These are phyloP conservation scores for Colletotrichum incanum DNA, from an alignment of 2,329 filamentous ascomycete species.

Conservation along the genomic window DNA sequence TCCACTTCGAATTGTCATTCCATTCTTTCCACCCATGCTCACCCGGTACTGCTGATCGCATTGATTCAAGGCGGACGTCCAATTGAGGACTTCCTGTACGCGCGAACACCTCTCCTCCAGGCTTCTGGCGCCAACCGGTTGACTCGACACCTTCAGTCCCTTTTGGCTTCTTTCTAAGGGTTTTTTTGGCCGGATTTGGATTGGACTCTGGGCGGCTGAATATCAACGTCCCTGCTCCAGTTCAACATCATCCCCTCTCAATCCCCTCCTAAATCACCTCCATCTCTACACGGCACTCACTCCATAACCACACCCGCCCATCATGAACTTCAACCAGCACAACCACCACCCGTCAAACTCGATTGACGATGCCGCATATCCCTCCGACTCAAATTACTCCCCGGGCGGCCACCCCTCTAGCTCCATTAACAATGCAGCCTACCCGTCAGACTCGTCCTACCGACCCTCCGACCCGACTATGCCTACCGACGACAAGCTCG, in stretches of 20 bases:
- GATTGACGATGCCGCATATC: slow-evolving; percentile 34
- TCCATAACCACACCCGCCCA: slow-evolving; percentile 10
- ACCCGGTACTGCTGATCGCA: neutral
- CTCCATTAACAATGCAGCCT: slow-evolving; percentile 42
- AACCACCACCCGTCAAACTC: slow-evolving; percentile 31
- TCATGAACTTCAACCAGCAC: slow-evolving; percentile 30
- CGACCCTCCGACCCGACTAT: slow-evolving; percentile 30
- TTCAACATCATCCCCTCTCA: neutral
- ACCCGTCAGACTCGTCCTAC: slow-evolving; percentile 41
- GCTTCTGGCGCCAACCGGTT: neutral
- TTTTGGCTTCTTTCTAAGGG: neutral
- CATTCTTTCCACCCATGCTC: slow-evolving; percentile 4
- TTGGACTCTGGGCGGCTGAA: slow-evolving; percentile 10
- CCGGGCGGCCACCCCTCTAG: slow-evolving; percentile 23
- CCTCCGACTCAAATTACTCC: slow-evolving; percentile 29
- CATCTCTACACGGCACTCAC: slow-evolving; percentile 1
- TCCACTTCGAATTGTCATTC: neutral
- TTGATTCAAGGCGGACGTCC: neutral
- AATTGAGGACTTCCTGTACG: neutral
- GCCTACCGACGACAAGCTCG: slow-evolving; percentile 38
- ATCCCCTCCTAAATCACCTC: neutral
- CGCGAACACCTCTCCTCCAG: neutral
- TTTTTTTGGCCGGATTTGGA: slow-evolving; percentile 1
- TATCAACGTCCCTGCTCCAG: neutral
- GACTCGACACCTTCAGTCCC: neutral